Conservation (phyloP, 768 basidiomycete species). For the Lentinula raphanica region DNA sequence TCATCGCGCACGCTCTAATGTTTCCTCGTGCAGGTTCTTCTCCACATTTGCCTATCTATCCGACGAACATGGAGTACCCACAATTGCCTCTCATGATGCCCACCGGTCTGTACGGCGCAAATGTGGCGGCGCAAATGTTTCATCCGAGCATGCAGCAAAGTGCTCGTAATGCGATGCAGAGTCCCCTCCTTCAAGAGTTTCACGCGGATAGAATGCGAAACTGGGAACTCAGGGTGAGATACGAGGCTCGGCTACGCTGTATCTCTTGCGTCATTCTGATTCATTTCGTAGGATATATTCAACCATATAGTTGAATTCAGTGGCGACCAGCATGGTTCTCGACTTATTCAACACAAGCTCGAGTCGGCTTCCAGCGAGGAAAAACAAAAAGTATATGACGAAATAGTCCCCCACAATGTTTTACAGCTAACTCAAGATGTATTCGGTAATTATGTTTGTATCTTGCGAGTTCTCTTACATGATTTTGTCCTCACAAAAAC, state of each 20-base stretch:
- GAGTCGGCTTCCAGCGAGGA: constrained; percentile 75
- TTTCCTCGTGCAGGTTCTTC: constrained; percentile 39
- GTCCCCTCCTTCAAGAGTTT: constrained; percentile 80
- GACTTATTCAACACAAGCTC: constrained; percentile 90
- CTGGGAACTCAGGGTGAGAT: constrained; percentile 74
- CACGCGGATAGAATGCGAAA: constrained; percentile 69
- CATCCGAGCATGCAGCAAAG: constrained; percentile 36
- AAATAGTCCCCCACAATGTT: constrained; percentile 75
- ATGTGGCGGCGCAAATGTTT: constrained; percentile 29
- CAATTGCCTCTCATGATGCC: constrained; percentile 42
- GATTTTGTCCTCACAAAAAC: neutral
- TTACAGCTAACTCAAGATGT: constrained; percentile 83
- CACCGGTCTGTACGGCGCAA: constrained; percentile 41
- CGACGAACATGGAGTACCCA: constrained; percentile 42
- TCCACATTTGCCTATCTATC: constrained; percentile 40
- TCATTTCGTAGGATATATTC: constrained; percentile 63
- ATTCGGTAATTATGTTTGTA: constrained; percentile 90
- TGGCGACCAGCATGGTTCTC: constrained; percentile 94
- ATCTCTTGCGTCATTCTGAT: neutral
- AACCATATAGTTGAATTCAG: constrained; percentile 89
- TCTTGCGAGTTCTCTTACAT: constrained; percentile 3
- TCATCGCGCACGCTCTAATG: constrained; percentile 35
- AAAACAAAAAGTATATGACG: constrained; percentile 74
- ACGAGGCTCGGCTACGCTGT: too few species aligned
- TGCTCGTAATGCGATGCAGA: constrained; percentile 52